phyloP scores from a whole-genome alignment of 31 red algal genomes.

The Odonthalia washingtoniensis region DNA sequence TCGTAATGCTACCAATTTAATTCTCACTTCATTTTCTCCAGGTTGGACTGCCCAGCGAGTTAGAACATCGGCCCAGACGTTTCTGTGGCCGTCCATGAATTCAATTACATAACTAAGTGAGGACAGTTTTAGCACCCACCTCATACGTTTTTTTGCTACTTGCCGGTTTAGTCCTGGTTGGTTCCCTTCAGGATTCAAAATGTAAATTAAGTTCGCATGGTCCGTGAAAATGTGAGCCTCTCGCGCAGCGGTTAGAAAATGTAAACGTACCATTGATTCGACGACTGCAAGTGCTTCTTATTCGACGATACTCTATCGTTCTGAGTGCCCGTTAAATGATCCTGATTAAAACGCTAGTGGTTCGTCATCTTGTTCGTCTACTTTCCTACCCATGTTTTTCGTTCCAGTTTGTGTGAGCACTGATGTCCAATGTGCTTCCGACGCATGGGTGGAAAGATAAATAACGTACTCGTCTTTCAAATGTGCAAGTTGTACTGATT shows the following conservation, averaged over 20 bases:
- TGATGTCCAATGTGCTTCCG: conserved; percentile 21
- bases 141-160: conserved; percentile 20
- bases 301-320: conserved; percentile 22
- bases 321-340: conserved; percentile 13
- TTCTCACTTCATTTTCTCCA: background rate
- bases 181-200: conserved; percentile 31
- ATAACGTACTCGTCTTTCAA: background rate
- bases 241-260: conserved; percentile 4
- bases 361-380: conserved; percentile 30
- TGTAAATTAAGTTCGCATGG: conserved; percentile 41
- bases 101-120: conserved; percentile 33
- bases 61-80: conserved; percentile 3
- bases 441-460: conserved; percentile 15
- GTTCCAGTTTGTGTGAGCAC: background rate
- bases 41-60: conserved; percentile 16
- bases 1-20: background rate
- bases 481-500: conserved; percentile 14
- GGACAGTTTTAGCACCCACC: conserved; percentile 30
- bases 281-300: conserved; percentile 54
- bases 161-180: conserved; percentile 18
- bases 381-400: background rate
- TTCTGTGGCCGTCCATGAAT: background rate
- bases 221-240: conserved; percentile 40
- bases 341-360: conserved; percentile 37
- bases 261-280: conserved; percentile 29